Evolutionary conservation across 768 basidiomycete genomes (phyloP).

Genomic region (Heimioporus sp.): DNA sequence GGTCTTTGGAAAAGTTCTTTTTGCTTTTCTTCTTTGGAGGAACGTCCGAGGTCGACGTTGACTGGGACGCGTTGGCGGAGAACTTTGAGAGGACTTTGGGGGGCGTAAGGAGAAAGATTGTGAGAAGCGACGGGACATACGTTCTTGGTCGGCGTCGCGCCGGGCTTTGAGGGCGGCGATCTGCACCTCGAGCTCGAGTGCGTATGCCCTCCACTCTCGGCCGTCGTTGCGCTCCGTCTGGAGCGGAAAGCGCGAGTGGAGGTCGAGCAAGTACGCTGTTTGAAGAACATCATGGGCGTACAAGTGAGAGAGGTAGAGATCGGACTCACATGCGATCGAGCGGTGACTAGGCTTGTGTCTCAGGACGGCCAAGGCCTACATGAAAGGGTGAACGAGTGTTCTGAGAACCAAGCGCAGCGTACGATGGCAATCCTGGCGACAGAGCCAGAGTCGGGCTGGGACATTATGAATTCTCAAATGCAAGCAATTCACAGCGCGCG

Average conservation of each 20-base stretch:
- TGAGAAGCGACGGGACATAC: conserved; percentile 8
- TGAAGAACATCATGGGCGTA: background rate
- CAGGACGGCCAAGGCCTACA: conserved; percentile 21
- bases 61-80: conserved; percentile 11
- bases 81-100: conserved; percentile 20
- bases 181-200: conserved; percentile 29
- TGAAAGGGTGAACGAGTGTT: background rate
- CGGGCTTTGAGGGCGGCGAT: conserved; percentile 18
- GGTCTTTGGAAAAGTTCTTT: conserved; percentile 17
- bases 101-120: too few relatives aligned
- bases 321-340: conserved; percentile 20
- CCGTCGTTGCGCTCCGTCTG: background rate
- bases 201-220: conserved; percentile 24
- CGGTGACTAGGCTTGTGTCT: conserved; percentile 25
- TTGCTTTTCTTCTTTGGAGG: conserved; percentile 28
- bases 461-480: conserved; percentile 11
- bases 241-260: conserved; percentile 24
- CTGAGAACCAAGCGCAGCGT: conserved; percentile 1
- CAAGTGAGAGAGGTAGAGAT: background rate
- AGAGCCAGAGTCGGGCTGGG: conserved; percentile 8
- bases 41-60: conserved; percentile 12
- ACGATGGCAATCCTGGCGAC: conserved; percentile 26
- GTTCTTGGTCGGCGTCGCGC: conserved; percentile 22
- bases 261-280: conserved; percentile 28
- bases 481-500: background rate